These are phyloP conservation scores for Aspergillus sp. DNA, from an alignment of 2,329 filamentous ascomycete species.

Conservation along the genomic window DNA sequence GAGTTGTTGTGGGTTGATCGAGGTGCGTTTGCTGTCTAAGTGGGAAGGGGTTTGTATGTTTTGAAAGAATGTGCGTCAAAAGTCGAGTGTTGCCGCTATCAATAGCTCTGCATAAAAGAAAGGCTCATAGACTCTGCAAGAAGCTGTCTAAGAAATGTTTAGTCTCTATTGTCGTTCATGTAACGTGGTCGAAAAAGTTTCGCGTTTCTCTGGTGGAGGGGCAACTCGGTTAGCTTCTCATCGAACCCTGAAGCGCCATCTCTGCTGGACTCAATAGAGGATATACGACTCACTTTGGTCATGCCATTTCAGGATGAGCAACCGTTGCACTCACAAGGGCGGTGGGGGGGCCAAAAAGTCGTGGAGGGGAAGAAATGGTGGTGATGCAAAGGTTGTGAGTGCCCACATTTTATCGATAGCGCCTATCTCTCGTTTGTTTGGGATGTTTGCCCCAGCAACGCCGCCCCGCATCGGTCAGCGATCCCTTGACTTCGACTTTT, in stretches of 20 bases:
- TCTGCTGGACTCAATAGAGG: not conserved
- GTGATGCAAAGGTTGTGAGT: constrained; percentile 11
- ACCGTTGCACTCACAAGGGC: not conserved
- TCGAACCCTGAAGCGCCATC: not conserved
- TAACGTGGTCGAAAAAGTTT: not conserved
- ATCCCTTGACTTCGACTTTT: not conserved
- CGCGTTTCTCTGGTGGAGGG: not conserved
- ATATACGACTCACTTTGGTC: not conserved
- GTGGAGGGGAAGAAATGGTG: constrained; percentile 4
- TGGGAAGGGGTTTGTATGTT: not conserved
- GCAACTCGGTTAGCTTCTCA: not conserved
- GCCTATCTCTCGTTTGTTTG: constrained; percentile 23
- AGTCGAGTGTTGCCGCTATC: not conserved
- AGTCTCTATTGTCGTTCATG: not conserved
- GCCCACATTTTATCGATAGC: constrained; percentile 25
- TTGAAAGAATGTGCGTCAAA: not conserved
- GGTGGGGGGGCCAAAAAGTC: constrained; percentile 1
- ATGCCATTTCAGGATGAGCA: not conserved
- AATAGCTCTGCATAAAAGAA: not conserved
- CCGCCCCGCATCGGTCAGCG: not conserved
- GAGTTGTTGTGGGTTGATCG: not conserved
- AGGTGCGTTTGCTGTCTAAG: not conserved
- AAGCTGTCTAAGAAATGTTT: not conserved
- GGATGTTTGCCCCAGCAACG: constrained; percentile 27
- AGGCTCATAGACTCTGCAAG: no score